A percentile compares a stretch with the other conserved stretches of the same genome.
Evolutionary conservation across 257 asterid genomes (phyloP).

Genomic region (Solanum phureja): DNA sequence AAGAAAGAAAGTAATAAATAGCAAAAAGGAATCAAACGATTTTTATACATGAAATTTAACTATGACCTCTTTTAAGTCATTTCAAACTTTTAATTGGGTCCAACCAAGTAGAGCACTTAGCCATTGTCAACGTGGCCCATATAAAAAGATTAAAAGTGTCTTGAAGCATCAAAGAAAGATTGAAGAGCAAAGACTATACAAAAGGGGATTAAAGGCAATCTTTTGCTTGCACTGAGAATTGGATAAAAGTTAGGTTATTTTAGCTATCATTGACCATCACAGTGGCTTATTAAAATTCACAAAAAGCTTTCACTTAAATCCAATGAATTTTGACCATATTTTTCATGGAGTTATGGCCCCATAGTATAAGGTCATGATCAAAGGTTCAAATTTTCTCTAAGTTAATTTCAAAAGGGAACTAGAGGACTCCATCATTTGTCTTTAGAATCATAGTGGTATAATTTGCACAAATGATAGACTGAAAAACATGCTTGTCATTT

Average conservation of each 20-base stretch:
- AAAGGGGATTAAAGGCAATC: constrained; percentile 36
- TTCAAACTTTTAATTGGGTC: constrained; percentile 1
- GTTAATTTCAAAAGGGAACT: constrained; percentile 5
- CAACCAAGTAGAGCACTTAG: not conserved
- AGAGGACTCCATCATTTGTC: constrained; percentile 13
- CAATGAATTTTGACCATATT: constrained; percentile 15
- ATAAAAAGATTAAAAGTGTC: not conserved
- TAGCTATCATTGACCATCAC: constrained; percentile 56
- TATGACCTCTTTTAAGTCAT: not conserved
- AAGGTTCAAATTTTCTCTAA: constrained; percentile 17
- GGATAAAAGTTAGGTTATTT: constrained; percentile 27
- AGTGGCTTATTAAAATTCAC: constrained; percentile 20
- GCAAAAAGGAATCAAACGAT: not conserved
- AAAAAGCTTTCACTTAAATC: not conserved
- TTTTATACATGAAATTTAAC: not conserved
- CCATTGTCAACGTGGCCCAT: constrained; percentile 5
- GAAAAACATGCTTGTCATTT: not conserved
- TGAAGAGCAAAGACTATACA: not conserved
- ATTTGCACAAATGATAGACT: constrained; percentile 2
- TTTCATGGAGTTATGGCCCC: not conserved
- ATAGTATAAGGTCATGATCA: constrained; percentile 24
- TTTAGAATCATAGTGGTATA: constrained; percentile 5
- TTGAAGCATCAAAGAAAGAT: not conserved
- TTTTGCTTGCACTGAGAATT: constrained; percentile 41
- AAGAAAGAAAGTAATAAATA: not conserved